Conservation (phyloP, 495 filamentous ascomycete species). For the Xylaria intraflava region DNA sequence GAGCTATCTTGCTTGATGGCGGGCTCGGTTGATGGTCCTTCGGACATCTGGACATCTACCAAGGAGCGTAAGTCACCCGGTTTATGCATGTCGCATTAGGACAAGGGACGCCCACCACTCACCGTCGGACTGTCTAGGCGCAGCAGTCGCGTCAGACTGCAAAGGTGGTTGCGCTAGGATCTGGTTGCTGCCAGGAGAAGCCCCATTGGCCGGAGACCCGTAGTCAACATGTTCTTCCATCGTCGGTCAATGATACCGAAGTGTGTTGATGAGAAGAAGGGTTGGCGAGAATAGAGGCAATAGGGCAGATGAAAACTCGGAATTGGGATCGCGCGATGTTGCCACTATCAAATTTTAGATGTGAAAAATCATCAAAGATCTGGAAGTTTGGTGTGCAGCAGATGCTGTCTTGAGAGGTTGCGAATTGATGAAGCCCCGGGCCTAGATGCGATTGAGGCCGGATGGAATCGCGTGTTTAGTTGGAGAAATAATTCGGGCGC, state of each 20-base stretch:
- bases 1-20: conserved; percentile 49
- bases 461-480: conserved; percentile 30
- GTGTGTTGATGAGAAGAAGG: background rate
- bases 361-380: conserved; percentile 12
- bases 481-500: conserved; percentile 34
- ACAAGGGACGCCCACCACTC: conserved; percentile 4
- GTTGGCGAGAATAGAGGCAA: conserved; percentile 1
- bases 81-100: background rate
- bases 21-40: conserved; percentile 32
- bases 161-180: conserved; percentile 47
- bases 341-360: conserved; percentile 12
- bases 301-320: conserved; percentile 1
- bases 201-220: conserved; percentile 46
- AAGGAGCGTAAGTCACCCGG: conserved; percentile 19
- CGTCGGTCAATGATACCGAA: conserved; percentile 2
- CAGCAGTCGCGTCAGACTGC: conserved; percentile 28
- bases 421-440: conserved; percentile 15
- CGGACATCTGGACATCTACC: conserved; percentile 53
- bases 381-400: conserved; percentile 11
- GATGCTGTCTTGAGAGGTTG: conserved; percentile 13
- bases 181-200: conserved; percentile 44
- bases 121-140: conserved; percentile 31
- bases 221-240: conserved; percentile 54
- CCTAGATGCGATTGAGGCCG: conserved; percentile 18
- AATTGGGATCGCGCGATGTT: conserved; percentile 15